Evolutionary conservation across 2,329 filamentous ascomycete species (phyloP).

Genomic region (Decorospora gaudefroyi): DNA sequence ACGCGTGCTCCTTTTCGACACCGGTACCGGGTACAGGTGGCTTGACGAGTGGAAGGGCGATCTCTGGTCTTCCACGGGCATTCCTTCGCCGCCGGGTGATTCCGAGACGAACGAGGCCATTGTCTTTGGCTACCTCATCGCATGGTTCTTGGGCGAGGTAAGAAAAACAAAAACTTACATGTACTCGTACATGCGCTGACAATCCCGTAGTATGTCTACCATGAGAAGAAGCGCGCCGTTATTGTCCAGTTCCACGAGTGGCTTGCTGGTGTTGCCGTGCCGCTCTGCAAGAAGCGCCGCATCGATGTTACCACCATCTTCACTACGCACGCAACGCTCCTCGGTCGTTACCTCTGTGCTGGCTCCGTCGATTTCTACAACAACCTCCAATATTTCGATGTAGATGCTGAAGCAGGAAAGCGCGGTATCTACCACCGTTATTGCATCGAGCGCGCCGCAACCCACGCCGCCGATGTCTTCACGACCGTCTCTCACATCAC

Average conservation of each 20-base stretch:
- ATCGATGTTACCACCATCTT: slow-evolving; percentile 99
- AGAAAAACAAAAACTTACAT: slow-evolving; percentile 12
- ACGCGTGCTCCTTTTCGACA: slow-evolving; percentile 91
- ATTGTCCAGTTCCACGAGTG: slow-evolving; percentile 99
- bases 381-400: slow-evolving; percentile 95
- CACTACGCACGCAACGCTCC: slow-evolving; percentile 93
- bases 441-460: slow-evolving; percentile 92
- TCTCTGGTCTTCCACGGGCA: slow-evolving; percentile 88
- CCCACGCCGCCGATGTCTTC: slow-evolving; percentile 93
- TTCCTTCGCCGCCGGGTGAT: slow-evolving; percentile 89
- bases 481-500: slow-evolving; percentile 99
- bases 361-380: slow-evolving; percentile 99
- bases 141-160: slow-evolving; percentile 98
- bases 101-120: slow-evolving; percentile 97
- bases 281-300: slow-evolving; percentile 86
- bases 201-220: slow-evolving; percentile 75
- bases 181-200: slow-evolving; percentile 19
- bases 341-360: slow-evolving; percentile 94
- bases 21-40: slow-evolving; percentile 86
- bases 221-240: slow-evolving; percentile 88
- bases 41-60: slow-evolving; percentile 97
- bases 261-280: slow-evolving; percentile 91
- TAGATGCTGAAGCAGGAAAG: slow-evolving; percentile 95
- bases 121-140: slow-evolving; percentile 94
- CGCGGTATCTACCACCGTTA: slow-evolving; percentile 98